phyloP scores from a whole-genome alignment of 1,284 basidiomycete species.

The Wolfiporia cocos region DNA sequence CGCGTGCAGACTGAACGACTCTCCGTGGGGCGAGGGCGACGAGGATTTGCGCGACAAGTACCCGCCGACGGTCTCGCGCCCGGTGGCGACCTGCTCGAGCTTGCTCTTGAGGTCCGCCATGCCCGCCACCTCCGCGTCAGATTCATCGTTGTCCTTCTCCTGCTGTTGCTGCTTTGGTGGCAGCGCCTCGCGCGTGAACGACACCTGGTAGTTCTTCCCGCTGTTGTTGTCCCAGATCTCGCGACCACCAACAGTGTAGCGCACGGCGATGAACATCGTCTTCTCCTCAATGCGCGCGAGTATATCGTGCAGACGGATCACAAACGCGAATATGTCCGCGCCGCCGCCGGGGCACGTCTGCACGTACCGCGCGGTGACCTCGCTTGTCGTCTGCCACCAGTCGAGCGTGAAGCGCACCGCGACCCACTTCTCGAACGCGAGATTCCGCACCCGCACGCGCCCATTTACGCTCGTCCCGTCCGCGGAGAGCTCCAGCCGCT shows the following conservation, averaged over 20 bases:
- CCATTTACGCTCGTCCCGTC: constrained; percentile 62
- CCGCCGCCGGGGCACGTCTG: constrained; percentile 52
- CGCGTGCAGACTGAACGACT: constrained; percentile 25
- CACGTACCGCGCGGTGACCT: constrained; percentile 78
- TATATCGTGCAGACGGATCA: constrained; percentile 60
- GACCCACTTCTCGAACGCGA: constrained; percentile 86
- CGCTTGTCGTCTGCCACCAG: constrained; percentile 92
- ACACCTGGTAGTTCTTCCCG: constrained; percentile 75
- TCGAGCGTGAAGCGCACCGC: constrained; percentile 92
- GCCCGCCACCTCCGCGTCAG: constrained; percentile 12
- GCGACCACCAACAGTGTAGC: constrained; percentile 67
- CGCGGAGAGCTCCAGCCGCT: constrained; percentile 51
- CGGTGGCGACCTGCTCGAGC: constrained; percentile 51
- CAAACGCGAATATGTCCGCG: constrained; percentile 68
- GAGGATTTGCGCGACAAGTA: constrained; percentile 15
- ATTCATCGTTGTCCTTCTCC: constrained; percentile 3
- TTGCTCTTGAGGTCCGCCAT: constrained; percentile 45
- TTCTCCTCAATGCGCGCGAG: constrained; percentile 77
- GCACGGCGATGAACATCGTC: constrained; percentile 77
- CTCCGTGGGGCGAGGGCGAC: constrained; percentile 9
- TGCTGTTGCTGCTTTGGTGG: constrained; percentile 14
- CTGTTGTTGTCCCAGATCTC: constrained; percentile 93
- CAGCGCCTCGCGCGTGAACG: constrained; percentile 45
- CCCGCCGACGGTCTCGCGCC: constrained; percentile 27
- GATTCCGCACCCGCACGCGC: constrained; percentile 75